A percentile compares a stretch with the other conserved stretches of the same genome.
These are phyloP conservation scores for Piloderma croceum DNA, from an alignment of 768 basidiomycete genomes.

Conservation along the genomic window DNA sequence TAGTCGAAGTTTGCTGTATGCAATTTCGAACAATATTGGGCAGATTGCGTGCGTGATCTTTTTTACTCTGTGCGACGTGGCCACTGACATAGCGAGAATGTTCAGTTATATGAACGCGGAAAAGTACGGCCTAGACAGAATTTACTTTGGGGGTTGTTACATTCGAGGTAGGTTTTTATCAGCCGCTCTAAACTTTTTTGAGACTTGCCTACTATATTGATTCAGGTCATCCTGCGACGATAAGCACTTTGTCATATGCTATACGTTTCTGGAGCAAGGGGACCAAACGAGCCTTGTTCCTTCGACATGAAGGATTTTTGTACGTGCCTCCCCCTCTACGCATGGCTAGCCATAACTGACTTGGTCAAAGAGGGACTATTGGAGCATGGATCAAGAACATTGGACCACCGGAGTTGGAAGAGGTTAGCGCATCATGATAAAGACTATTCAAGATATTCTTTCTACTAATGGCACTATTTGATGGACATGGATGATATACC, in stretches of 20 bases:
- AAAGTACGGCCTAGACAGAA: slow-evolving; percentile 92
- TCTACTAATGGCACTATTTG: too few relatives aligned
- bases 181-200: not conserved
- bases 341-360: slow-evolving; percentile 4
- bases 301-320: slow-evolving; percentile 97
- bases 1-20: slow-evolving; percentile 89
- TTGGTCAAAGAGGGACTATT: slow-evolving; percentile 66
- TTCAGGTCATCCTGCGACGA: slow-evolving; percentile 91
- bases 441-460: too few relatives aligned
- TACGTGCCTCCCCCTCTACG: slow-evolving; percentile 38
- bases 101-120: slow-evolving; percentile 99
- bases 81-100: too few relatives aligned
- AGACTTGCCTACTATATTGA: slow-evolving; percentile 14
- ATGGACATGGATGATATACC: too few relatives aligned
- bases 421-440: not conserved
- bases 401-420: slow-evolving; percentile 35
- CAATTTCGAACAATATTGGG: slow-evolving; percentile 97
- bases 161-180: slow-evolving; percentile 75
- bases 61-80: slow-evolving; percentile 3
- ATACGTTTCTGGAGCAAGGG: slow-evolving; percentile 99
- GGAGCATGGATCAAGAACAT: slow-evolving; percentile 99
- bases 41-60: slow-evolving; percentile 87
- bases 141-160: slow-evolving; percentile 99
- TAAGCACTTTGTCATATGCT: slow-evolving; percentile 95
- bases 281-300: slow-evolving; percentile 90